Evolutionary conservation across 805 yeast genomes (phyloP).

Genomic region (Candida loeiensis): DNA sequence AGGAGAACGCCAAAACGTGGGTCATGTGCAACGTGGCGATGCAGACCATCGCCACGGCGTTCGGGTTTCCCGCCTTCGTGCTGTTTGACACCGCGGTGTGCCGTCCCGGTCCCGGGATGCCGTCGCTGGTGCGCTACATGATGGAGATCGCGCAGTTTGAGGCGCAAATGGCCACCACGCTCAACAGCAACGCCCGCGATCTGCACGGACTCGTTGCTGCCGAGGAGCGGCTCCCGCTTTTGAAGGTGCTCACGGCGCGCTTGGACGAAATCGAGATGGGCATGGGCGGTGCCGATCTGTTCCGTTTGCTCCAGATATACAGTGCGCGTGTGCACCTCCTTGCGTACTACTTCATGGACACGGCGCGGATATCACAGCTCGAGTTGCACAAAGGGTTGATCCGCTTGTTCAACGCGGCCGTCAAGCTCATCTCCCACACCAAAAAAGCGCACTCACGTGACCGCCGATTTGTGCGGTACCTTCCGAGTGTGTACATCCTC

Average conservation of each 20-base stretch:
- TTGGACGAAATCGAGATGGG: constrained; percentile 72
- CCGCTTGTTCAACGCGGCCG: constrained; percentile 74
- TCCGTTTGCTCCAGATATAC: constrained; percentile 63
- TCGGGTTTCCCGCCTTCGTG: constrained; percentile 92
- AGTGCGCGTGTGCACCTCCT: constrained; percentile 78
- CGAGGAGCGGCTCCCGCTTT: constrained; percentile 69
- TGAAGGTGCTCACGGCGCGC: constrained; percentile 67
- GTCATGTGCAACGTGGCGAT: constrained; percentile 87
- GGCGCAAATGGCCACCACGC: constrained; percentile 74
- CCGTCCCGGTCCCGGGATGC: constrained; percentile 39
- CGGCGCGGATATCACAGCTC: constrained; percentile 44
- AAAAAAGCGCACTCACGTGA: constrained; percentile 56
- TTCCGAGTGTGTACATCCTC: constrained; percentile 80
- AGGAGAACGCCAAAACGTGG: constrained; percentile 90
- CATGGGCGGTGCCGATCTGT: constrained; percentile 54
- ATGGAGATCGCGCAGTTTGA: constrained; percentile 82
- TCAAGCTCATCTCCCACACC: constrained; percentile 66
- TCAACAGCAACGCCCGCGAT: constrained; percentile 68
- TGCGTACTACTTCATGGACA: constrained; percentile 78
- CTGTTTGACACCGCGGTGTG: constrained; percentile 62
- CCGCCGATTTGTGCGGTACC: constrained; percentile 62
- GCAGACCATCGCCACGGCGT: constrained; percentile 84
- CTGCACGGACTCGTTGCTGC: constrained; percentile 62
- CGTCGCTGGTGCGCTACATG: constrained; percentile 66
- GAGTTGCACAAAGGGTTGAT: constrained; percentile 73